phyloP scores from a whole-genome alignment of 257 asterid genomes.

The Gentiana straminea region DNA sequence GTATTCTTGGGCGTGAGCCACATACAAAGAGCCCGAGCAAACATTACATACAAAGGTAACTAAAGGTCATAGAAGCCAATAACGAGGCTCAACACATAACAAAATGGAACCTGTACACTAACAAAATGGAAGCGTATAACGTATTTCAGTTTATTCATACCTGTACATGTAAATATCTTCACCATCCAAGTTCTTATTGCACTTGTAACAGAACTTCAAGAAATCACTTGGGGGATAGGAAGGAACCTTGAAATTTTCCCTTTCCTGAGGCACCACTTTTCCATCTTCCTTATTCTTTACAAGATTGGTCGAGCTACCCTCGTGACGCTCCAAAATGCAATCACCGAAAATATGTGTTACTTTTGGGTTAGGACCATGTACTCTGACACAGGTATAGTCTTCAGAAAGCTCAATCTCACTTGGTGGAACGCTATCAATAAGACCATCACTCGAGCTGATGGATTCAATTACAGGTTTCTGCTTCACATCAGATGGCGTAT shows the following conservation, averaged over 20 bases:
- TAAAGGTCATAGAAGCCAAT: background rate
- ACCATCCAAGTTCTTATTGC: slow-evolving; percentile 79
- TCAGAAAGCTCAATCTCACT: slow-evolving; percentile 86
- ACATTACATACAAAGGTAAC: slow-evolving; percentile 8
- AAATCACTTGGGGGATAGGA: slow-evolving; percentile 40
- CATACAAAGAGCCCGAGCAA: background rate
- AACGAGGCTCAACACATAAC: background rate
- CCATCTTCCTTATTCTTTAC: slow-evolving; percentile 24
- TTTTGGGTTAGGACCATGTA: slow-evolving; percentile 80
- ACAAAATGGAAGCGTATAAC: no score
- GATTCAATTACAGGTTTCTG: slow-evolving; percentile 18
- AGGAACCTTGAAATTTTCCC: slow-evolving; percentile 12
- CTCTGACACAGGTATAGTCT: slow-evolving; percentile 84
- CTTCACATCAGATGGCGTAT: slow-evolving; percentile 17
- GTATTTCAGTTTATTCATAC: slow-evolving; percentile 23
- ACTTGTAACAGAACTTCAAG: slow-evolving; percentile 62
- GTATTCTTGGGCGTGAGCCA: no score
- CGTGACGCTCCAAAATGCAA: slow-evolving; percentile 71
- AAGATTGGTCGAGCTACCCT: slow-evolving; percentile 24
- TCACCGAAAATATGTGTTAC: slow-evolving; percentile 88
- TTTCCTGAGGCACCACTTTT: slow-evolving; percentile 15
- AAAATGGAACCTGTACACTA: no score
- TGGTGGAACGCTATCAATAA: slow-evolving; percentile 34
- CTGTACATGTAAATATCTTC: slow-evolving; percentile 88
- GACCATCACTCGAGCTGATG: slow-evolving; percentile 16